Conservation (phyloP, 345 rosid genomes). For the Citrus sinensis region DVS_A1.0 CM039161.1:476501-477000, state of each 20-base stretch:
- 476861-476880: constrained; percentile 68
- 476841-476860: constrained; percentile 61
- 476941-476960: background rate
- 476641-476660: too few relatives aligned
- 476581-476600: background rate
- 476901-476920: constrained; percentile 11
- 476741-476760: too few relatives aligned
- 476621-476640: background rate
- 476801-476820: too few relatives aligned
- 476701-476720: background rate
- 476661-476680: too few relatives aligned
- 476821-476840: background rate
- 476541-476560: too few relatives aligned
- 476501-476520: too few relatives aligned
- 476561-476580: too few relatives aligned
- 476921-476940: background rate
- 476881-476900: constrained; percentile 24
- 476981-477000: background rate
- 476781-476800: too few relatives aligned
- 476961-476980: background rate
- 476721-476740: background rate
- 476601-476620: background rate
- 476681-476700: too few relatives aligned
- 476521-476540: too few relatives aligned
- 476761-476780: too few relatives aligned